phyloP scores from a whole-genome alignment of 1,139 yeast genomes.

The Casaregolazyma suthepensis region DNA sequence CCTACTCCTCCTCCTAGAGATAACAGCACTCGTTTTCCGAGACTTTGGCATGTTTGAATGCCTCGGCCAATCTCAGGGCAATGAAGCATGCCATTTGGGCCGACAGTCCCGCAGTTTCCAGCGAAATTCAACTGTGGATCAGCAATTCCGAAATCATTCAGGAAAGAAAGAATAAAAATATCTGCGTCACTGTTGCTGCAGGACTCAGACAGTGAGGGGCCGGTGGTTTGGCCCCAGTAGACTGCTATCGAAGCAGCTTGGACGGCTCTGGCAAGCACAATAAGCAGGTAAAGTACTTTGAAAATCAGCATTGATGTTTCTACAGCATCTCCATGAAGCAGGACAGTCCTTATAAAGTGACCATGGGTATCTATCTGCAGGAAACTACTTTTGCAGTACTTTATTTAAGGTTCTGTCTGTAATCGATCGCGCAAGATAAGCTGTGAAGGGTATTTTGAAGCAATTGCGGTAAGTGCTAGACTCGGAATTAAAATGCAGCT shows the following conservation, averaged over 20 bases:
- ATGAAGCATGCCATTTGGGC: constrained; percentile 27
- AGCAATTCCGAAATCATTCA: constrained; percentile 51
- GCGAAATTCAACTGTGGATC: constrained; percentile 62
- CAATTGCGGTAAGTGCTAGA: no score
- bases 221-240: constrained; percentile 90
- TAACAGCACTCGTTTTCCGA: constrained; percentile 73
- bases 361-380: not conserved
- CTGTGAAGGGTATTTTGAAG: not conserved
- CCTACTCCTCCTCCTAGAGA: constrained; percentile 90
- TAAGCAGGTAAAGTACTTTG: not conserved
- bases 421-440: not conserved
- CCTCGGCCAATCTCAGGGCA: constrained; percentile 46
- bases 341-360: not conserved
- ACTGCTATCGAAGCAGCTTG: constrained; percentile 45
- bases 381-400: not conserved
- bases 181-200: constrained; percentile 68
- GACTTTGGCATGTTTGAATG: constrained; percentile 68
- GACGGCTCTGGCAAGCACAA: constrained; percentile 2
- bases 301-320: not conserved
- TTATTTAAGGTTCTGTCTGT: not conserved
- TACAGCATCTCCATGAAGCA: not conserved
- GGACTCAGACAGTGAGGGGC: constrained; percentile 56
- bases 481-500: not conserved
- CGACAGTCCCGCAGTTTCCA: constrained; percentile 25
- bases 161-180: constrained; percentile 64